Percentiles rank a stretch among this genome's conserved stretches.
Conservation (phyloP, 2,329 filamentous ascomycete genomes). For the Hypomyces rosellus region DNA sequence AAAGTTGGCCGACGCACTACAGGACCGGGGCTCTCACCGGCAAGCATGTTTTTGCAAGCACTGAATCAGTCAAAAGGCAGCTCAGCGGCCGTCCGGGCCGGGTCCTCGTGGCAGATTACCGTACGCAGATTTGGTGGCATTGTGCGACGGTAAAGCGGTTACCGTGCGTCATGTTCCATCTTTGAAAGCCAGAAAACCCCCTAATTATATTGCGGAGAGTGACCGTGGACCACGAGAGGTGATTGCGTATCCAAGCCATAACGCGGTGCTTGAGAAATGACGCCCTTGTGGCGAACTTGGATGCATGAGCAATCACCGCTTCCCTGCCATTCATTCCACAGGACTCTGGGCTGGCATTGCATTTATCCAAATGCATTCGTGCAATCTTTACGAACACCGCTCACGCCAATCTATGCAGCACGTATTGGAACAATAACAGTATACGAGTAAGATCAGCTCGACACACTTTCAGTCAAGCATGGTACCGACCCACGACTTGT, state of each 20-base stretch:
- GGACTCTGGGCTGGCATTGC: too few species aligned
- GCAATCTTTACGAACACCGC: neutral
- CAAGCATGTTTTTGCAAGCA: neutral
- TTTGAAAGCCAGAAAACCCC: neutral
- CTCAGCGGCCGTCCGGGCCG: too few species aligned
- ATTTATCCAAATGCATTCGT: neutral
- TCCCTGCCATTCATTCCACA: too few species aligned
- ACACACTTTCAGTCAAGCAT: conserved; percentile 43
- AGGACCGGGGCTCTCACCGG: neutral
- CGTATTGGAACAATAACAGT: conserved; percentile 8
- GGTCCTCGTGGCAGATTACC: too few species aligned
- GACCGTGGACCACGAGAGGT: neutral
- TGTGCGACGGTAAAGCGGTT: too few species aligned
- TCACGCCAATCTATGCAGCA: neutral
- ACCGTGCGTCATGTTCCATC: too few species aligned
- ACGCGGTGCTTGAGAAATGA: neutral
- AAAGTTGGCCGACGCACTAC: conserved; percentile 2
- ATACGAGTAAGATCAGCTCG: conserved; percentile 32
- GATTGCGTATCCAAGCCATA: neutral
- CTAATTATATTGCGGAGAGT: neutral
- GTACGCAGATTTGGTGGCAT: too few species aligned
- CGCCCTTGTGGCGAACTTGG: neutral
- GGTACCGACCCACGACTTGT: conserved; percentile 22
- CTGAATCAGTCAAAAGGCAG: too few species aligned
- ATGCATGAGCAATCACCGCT: neutral